Evolutionary conservation across 495 filamentous ascomycete species (phyloP), one percentile per base, ranked within the genome.

Genomic region (Penicillium roqueforti): DNA sequence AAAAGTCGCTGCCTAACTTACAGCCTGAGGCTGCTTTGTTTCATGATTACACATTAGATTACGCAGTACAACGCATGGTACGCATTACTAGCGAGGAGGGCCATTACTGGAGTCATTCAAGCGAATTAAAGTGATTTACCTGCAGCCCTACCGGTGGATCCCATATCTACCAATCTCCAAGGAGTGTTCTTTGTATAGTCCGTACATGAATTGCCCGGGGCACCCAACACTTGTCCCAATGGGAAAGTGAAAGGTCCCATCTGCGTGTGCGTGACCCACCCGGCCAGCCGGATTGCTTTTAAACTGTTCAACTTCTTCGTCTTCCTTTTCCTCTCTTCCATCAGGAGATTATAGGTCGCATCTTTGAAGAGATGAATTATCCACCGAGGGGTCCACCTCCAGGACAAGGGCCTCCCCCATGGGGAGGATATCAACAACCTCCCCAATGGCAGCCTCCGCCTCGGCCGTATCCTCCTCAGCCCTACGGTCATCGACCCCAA

Each of bases 401-500:
- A 43, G 62, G 61, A 31, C 63, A 54, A 28, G 59, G 57, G 16
- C 56, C 55, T 49, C 56, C 61, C 50, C 58, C 60, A 18, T 59
- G 54, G 64, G 60, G 65, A 19, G 61, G 65, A 19, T 63, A 66
- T 68, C 59, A 62, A 40, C 59, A 59, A 29, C 52, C 51, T 48
- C 40, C 58, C 47, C 51, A 56, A 50, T 53, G 62, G 54, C 52
- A 59, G 51, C 54, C 63, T 59, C 61, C 63, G 46, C 63, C 63
- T 55, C 56, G 55, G 51, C 55, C 51, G 43, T 61, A 58, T 38
- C 51, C 54, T 23, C 59, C 62, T 43, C 55, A 58, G 41, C 62
- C 60, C 55, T 62, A 57, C 43, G 39, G 11, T 20, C 14, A 36
- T 41, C 45, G 45, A 23, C 39, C 48, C 11, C 48, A 51, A 29